A percentile compares a stretch with the other conserved stretches of the same genome.
These are phyloP conservation scores for Favolaschia claudopus DNA, from an alignment of 768 basidiomycete genomes.

Conservation along the genomic window DNA sequence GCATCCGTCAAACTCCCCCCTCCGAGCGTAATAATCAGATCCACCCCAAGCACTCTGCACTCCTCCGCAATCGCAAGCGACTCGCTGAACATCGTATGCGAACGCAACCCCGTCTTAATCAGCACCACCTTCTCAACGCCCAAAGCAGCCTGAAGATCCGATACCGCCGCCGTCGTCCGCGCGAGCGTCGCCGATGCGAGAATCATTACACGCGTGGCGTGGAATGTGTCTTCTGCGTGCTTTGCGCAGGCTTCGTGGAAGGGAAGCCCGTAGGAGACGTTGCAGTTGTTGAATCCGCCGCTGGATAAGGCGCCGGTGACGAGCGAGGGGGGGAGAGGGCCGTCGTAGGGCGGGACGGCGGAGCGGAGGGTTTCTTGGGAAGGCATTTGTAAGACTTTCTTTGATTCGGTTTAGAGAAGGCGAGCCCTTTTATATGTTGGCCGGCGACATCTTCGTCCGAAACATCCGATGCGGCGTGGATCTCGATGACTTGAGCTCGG, in stretches of 20 bases:
- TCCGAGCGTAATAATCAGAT: conserved; percentile 3
- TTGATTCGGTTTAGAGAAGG: not conserved
- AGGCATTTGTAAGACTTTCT: not conserved
- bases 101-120: not conserved
- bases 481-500: no score
- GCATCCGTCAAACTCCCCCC: conserved; percentile 2
- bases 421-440: no score
- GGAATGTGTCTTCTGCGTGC: conserved; percentile 8
- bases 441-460: no score
- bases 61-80: not conserved
- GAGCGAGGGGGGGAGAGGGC: not conserved
- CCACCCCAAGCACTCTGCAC: not conserved
- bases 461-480: no score
- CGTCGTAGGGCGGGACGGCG: not conserved
- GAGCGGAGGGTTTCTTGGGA: conserved; percentile 1
- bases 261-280: not conserved
- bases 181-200: conserved; percentile 4
- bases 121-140: not conserved
- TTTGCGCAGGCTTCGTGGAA: not conserved
- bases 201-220: conserved; percentile 2
- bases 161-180: not conserved
- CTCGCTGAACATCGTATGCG: conserved; percentile 7
- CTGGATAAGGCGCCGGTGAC: not conserved
- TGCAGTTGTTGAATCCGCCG: not conserved
- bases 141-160: not conserved